A percentile compares a stretch with the other conserved stretches of the same genome.
Conservation (phyloP, 345 rosid species). For the Tarenaya hassleriana region DNA sequence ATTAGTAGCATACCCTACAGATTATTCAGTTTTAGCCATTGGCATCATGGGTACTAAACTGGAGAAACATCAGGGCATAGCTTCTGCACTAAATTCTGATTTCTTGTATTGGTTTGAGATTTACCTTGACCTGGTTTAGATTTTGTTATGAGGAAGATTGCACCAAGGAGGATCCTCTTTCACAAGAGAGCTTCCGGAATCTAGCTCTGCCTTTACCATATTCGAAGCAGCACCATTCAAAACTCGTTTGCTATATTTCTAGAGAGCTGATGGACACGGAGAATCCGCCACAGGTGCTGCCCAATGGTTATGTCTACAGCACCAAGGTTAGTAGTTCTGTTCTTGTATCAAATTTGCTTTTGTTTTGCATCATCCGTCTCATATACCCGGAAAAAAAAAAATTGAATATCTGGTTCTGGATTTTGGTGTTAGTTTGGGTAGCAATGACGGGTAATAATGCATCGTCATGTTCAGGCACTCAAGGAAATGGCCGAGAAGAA, state of each 20-base stretch:
- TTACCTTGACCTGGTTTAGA: slow-evolving; percentile 51
- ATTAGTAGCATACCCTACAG: too few species aligned
- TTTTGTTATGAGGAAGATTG: slow-evolving; percentile 76
- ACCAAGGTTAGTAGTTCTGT: slow-evolving; percentile 53
- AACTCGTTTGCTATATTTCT: slow-evolving; percentile 92
- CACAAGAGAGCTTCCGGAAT: slow-evolving; percentile 87
- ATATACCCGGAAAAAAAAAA: too few species aligned
- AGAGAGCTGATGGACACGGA: slow-evolving; percentile 97
- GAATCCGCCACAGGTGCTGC: slow-evolving; percentile 96
- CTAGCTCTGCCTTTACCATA: slow-evolving; percentile 75
- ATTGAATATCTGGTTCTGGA: neutral
- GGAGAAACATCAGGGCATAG: neutral
- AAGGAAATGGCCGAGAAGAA: slow-evolving; percentile 86
- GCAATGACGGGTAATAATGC: slow-evolving; percentile 3
- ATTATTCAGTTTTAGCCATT: too few species aligned
- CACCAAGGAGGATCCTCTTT: slow-evolving; percentile 90
- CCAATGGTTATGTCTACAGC: slow-evolving; percentile 93
- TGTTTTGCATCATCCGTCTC: too few species aligned
- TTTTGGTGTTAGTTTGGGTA: neutral
- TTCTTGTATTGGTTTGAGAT: slow-evolving; percentile 12
- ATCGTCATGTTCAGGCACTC: slow-evolving; percentile 67
- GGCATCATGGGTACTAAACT: too few species aligned
- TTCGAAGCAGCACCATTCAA: slow-evolving; percentile 96
- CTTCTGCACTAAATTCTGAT: neutral
- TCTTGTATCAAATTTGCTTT: slow-evolving; percentile 1